Evolutionary conservation across 2,329 filamentous ascomycete genomes (phyloP), one percentile per base, ranked within the genome.

Genomic region (Penicillium sumatraense): DNA sequence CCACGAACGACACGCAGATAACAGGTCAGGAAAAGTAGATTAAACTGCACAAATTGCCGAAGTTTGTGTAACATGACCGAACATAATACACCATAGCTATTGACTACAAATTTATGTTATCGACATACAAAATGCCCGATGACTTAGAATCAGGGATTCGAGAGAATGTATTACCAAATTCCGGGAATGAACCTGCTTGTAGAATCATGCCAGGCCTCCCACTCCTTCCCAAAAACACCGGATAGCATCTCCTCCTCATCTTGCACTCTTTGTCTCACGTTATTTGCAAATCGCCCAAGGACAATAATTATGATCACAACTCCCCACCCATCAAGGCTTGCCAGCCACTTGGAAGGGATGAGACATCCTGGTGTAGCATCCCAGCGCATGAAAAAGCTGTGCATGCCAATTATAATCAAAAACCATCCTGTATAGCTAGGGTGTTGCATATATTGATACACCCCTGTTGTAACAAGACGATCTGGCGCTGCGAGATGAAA

Each of bases 231-330:
- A 69, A 84, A 84, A n/a, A n/a, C n/a, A n/a, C n/a, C n/a, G n/a
- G n/a, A n/a, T n/a, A 85, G 56, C 81, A 86, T 82, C 1, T 45
- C 54, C 61, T 85, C 82, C 61, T 83, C 81, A 56, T 84, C 75
- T 27, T 51, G 62, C 1, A 84, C 76, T 21, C 81, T 69, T 3
- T 75, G 46, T 0, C 58, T 62, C 3, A 42, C 7, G 69, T 45
- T 7, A 71, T 16, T 26, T 29, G 58, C 14, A 36, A 36, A 55
- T 13, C 20, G 26, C 55, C n/a, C 13, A 18, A 33, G 23, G 53
- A 26, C 14, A 49, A 27, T 9, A 2, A 9, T 46, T 21, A 56
- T 9, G 11, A 49, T 23, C 18, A 14, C 3, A 24, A 36, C 2
- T 1, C 63, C 67, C 56, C 49, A 56, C 24, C 66, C 63, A 11